Conservation (phyloP, 768 basidiomycete species). For the Tephrocybe sp. region DNA sequence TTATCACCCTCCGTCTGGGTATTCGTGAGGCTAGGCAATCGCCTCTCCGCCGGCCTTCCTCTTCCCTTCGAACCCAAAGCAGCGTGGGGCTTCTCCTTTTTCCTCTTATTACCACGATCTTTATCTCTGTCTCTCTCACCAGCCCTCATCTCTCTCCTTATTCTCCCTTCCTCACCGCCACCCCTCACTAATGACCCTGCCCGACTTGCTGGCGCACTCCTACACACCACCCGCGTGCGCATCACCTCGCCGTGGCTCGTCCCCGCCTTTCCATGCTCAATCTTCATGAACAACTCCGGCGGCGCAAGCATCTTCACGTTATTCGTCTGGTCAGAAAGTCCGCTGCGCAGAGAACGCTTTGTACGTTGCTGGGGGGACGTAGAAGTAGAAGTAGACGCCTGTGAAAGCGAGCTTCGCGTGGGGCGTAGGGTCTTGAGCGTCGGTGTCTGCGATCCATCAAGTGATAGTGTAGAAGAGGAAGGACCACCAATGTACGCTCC, state of each 20-base stretch:
- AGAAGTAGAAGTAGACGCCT: constrained; percentile 21
- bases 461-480: constrained; percentile 7
- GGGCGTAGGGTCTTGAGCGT: constrained; percentile 25
- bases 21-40: constrained; percentile 56
- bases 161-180: constrained; percentile 16
- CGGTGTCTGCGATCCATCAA: neutral
- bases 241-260: constrained; percentile 41
- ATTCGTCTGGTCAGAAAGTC: constrained; percentile 36
- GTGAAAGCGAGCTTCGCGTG: constrained; percentile 40
- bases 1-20: constrained; percentile 59
- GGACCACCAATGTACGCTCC: constrained; percentile 46
- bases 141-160: constrained; percentile 24
- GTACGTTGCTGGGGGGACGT: constrained; percentile 11
- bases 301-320: constrained; percentile 28
- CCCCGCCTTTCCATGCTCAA: constrained; percentile 32
- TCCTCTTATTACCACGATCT: neutral
- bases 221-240: constrained; percentile 58
- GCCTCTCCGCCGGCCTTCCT: constrained; percentile 26
- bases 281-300: constrained; percentile 33
- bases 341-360: constrained; percentile 16
- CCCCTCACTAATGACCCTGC: constrained; percentile 42
- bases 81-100: constrained; percentile 6
- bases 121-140: constrained; percentile 11
- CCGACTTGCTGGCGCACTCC: constrained; percentile 68
- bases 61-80: constrained; percentile 19